A percentile compares a stretch with the other conserved stretches of the same genome.
phyloP scores from a whole-genome alignment of 306 rosid genomes.

The Dicorynia guianensis region DNA sequence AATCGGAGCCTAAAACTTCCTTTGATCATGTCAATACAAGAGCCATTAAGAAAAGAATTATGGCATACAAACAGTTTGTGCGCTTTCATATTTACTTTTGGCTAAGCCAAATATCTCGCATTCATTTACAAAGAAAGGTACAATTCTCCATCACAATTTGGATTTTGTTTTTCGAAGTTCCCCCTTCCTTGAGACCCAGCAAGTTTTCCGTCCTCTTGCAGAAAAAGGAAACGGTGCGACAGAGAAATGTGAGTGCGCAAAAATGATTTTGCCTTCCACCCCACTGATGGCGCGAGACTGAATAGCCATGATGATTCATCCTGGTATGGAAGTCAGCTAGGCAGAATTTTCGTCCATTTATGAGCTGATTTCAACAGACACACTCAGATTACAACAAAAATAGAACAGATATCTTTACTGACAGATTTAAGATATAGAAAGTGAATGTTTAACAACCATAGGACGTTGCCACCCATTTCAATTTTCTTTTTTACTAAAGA shows the following conservation, averaged over 20 bases:
- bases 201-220: background rate
- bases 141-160: background rate
- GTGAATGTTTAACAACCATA: too few relatives aligned
- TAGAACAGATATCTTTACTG: too few relatives aligned
- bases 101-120: background rate
- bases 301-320: constrained; percentile 30
- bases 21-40: too few relatives aligned
- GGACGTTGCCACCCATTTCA: too few relatives aligned
- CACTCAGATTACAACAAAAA: too few relatives aligned
- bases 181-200: constrained; percentile 5
- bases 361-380: background rate
- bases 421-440: too few relatives aligned
- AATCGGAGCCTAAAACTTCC: too few relatives aligned
- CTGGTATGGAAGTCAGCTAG: background rate
- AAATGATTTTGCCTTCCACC: constrained; percentile 40
- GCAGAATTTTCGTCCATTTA: background rate
- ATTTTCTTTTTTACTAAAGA: too few relatives aligned
- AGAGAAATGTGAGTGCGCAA: constrained; percentile 7
- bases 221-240: background rate
- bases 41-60: background rate
- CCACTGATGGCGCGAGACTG: constrained; percentile 26
- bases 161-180: too few relatives aligned
- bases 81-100: too few relatives aligned
- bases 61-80: background rate
- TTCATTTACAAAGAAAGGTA: background rate